Base-by-base conservation (phyloP, 208 protist species). In the Trypanosoma cruzi region DNA sequence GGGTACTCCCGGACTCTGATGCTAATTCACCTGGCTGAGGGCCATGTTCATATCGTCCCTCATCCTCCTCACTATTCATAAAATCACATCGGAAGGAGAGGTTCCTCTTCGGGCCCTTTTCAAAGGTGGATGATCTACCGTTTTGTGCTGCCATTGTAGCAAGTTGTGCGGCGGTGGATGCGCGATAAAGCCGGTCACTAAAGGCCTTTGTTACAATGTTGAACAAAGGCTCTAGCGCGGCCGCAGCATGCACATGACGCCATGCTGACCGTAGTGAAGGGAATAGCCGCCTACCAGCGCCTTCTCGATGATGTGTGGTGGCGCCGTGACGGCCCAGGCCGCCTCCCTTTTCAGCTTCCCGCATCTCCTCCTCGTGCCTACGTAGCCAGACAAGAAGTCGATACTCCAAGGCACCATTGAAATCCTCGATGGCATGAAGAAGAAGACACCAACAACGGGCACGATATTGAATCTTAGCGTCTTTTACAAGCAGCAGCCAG, bases 241-340 rank as follows among this genome's bases (percentile, higher is more conserved):
- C 87, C 3, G 75, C 63, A 6, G 80, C 82, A 36, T 76, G 75
- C 6, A 85, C 82, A 28, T 84, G 83, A 1, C 87, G 84, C 81
- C 82, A 93, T 52, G 78, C 68, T 8, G 67, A 31, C 13, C 81
- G 83, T 34, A 93, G 80, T n/a, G 87, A 81, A 0, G 80, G 77
- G 60, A 80, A 73, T 8, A 70, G n/a, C 10, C 64, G 56, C 37
- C 60, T 5, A 14, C 42, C 14, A 7, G 31, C 22, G 36, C 42
- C 16, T 14, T 48, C 60, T 6, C 16, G 26, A 4, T 55, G 40
- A 37, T 57, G 32, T 11, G 32, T 11, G 32, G 18, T 52, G 31
- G 34, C 29, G 46, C 31, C 20, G 22, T 48, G 31, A 28, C 56
- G 46, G 4, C 48, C 10, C 22, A 55, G 42, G 1, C 28, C 34